phyloP scores from a whole-genome alignment of 2,329 filamentous ascomycete genomes.

The Neonectria punicea region DNA sequence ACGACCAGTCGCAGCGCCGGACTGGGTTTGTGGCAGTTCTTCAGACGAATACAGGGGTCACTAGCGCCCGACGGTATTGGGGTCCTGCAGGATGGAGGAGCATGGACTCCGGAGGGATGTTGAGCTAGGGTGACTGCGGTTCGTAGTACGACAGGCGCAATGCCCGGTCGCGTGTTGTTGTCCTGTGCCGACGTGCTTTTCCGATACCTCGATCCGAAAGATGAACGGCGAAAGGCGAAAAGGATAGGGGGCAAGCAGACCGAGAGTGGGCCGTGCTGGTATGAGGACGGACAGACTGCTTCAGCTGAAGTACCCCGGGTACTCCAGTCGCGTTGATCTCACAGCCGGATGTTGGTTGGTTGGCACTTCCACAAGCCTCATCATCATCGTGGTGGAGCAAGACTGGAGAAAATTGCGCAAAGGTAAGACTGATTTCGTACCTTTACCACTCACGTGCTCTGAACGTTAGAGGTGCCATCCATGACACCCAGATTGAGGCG shows the following conservation, averaged over 20 bases:
- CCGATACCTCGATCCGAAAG: neutral
- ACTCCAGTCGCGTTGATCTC: slow-evolving; percentile 3
- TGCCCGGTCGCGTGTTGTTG: slow-evolving; percentile 13
- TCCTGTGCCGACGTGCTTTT: slow-evolving; percentile 14
- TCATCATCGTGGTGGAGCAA: slow-evolving; percentile 16
- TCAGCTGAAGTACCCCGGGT: neutral
- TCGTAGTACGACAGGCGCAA: neutral
- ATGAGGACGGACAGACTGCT: neutral
- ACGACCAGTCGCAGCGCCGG: neutral
- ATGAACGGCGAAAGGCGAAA: neutral
- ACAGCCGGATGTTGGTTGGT: neutral
- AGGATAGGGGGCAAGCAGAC: neutral
- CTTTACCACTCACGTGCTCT: slow-evolving; percentile 2
- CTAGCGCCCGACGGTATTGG: neutral
- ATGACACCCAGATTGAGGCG: neutral
- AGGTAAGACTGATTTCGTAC: slow-evolving; percentile 1
- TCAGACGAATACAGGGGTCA: slow-evolving; percentile 4
- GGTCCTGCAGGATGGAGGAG: neutral
- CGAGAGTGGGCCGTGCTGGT: neutral
- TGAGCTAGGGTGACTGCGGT: neutral
- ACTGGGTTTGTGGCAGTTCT: neutral
- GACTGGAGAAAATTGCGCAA: slow-evolving; percentile 12
- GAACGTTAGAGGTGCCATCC: neutral
- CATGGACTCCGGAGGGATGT: neutral
- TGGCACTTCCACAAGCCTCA: slow-evolving; percentile 14